Evolutionary conservation across 257 asterid species (phyloP), one percentile per base, ranked within the genome.

Genomic region (Nicotiana otophora): DNA sequence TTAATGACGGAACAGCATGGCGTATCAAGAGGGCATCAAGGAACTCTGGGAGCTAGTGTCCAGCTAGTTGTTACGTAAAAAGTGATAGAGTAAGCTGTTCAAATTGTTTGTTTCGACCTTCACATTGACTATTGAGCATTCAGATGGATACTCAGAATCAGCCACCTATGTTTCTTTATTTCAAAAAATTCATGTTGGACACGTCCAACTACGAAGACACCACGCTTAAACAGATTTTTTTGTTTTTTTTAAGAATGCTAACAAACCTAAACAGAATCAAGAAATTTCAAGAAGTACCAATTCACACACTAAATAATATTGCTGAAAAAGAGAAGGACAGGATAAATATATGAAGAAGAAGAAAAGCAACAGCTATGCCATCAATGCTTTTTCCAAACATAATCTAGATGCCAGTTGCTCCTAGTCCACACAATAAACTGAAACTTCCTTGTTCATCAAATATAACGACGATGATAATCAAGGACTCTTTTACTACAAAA

Each of bases 401-500:
- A 75, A 23, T 75, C 16, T 48, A 75, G 62, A 48, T 58, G 63
- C 42, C 46, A 75, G 26, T 51, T 75, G 42, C 16, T 48, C 63
- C 63, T 75, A 74, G 26, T 48, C 63, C 80, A 51, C 80, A 30
- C 16, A 75, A 51, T 26, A 51, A 10, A 20, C 30, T 74, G 63
- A 51, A 72, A 74, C 63, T 74, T 74, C 39, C 19, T 48, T 8
- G 51, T 74, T 51, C 62, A 36, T 64, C 80, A 26, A 74, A 48
- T 48, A 15, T 75, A 75, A 51, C 5, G 0, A 36, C 1, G 9
- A 75, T 26, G 61, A 51, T 75, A 51, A 75, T 46, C 63, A 51
- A 26, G 63, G 79, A 74, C 79, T 75, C 80, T 20, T 75, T 74
- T 26, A 74, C 62, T 48, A 26, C 28, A 74, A 39, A 74, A 72